Base-by-base conservation (phyloP, 2,329 filamentous ascomycete genomes). In the Stagonosporopsis tanaceti region DNA sequence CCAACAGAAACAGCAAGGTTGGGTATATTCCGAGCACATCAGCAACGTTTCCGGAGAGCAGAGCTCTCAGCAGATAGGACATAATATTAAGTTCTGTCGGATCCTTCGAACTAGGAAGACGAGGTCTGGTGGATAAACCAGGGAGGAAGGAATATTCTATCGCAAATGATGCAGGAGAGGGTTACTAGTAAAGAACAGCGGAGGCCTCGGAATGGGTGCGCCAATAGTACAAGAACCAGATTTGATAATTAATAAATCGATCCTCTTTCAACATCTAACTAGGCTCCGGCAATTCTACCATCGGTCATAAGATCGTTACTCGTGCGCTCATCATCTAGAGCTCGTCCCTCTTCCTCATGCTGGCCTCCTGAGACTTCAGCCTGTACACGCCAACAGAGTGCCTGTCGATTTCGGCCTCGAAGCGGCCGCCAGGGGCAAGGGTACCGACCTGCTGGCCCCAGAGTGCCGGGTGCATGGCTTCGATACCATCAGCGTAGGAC, bases 361-460 rank as follows among this genome's bases (percentile, higher is more conserved):
- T 55, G 27, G 27, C 40, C 39, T 74, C 53, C 50, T 59, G 55
- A 20, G 70, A 67, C 47, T 81, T 74, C 61, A 85, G 65, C 57
- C 83, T 76, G 64, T 80, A 82, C 70, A 84, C 73, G n/a, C 76
- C 79, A n/a, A 81, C 79, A 0, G 80, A 81, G 72, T 85, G 82
- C 28, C 79, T 72, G 9, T 76, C 71, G 6, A 86, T 79, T 48
- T 74, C 70, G 1, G 81, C 80, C 15, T 65, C 72, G 24, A 82
- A 70, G 0, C 74, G 79, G 0, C 81, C 81, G 40, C 71, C 70
- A 1, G 80, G 76, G 59, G 66, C 63, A 47, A 84, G 75, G 7
- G 72, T 80, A 6, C 78, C 79, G 12, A 81, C 75, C 61, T 79
- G 78, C 27, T 65, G 64, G 0, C 84, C 84, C 56, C 84, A 71